Evolutionary conservation across 495 filamentous ascomycete species (phyloP).

Genomic region (Parathielavia hyrcaniae): DNA sequence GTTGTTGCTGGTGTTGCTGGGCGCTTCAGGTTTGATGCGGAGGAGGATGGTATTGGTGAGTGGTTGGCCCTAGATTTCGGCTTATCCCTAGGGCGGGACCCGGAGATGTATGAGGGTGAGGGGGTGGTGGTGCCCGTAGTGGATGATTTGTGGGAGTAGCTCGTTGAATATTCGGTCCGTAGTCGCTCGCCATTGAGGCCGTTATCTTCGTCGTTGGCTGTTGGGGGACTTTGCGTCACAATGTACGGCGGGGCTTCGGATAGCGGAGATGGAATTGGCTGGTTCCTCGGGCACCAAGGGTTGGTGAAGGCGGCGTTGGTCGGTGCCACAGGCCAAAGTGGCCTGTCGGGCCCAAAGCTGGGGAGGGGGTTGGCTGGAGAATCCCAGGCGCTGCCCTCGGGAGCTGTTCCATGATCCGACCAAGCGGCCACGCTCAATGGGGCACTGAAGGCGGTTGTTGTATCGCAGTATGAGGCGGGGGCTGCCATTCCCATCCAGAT

Average conservation of each 20-base stretch:
- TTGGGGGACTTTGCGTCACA: not conserved
- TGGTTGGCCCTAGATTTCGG: not conserved
- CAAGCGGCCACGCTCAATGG: not conserved
- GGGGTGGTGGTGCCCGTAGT: not conserved
- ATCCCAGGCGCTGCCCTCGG: not conserved
- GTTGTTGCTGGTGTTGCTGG: not conserved
- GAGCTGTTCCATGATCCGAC: not conserved
- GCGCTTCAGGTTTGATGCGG: not conserved
- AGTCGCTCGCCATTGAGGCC: not conserved
- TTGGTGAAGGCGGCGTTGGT: not conserved
- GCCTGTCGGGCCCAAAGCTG: not conserved
- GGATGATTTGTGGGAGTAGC: no score
- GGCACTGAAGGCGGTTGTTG: not conserved
- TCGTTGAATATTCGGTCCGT: no score
- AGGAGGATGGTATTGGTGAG: not conserved
- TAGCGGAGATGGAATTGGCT: conserved; percentile 11
- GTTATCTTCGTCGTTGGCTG: not conserved
- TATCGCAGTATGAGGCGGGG: not conserved
- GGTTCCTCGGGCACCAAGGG: conserved; percentile 3
- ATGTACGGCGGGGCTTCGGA: conserved; percentile 9
- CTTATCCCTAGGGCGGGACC: no score
- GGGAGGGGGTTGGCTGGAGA: not conserved
- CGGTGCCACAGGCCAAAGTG: not conserved
- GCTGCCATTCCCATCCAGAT: not conserved
- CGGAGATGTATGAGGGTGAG: not conserved